A percentile compares a stretch with the other conserved stretches of the same genome.
phyloP scores from a whole-genome alignment of 768 basidiomycete genomes.

The Pleurotus tuber-regium region DNA sequence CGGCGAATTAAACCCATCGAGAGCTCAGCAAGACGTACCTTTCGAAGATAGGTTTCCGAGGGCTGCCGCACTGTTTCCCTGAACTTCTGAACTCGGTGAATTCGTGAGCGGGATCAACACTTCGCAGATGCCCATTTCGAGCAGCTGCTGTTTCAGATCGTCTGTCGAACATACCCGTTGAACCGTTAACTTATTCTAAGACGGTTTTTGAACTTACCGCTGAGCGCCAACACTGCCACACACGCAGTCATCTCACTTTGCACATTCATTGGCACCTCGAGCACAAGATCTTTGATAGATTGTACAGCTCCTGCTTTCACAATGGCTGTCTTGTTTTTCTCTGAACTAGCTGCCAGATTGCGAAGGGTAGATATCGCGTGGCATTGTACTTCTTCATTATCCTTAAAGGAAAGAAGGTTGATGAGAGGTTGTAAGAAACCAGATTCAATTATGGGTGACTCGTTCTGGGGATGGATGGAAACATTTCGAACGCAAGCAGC shows the following conservation, averaged over 20 bases:
- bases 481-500: constrained; percentile 99
- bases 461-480: constrained; percentile 97
- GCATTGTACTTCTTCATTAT: constrained; percentile 99
- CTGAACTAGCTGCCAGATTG: constrained; percentile 94
- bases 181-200: not conserved
- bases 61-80: constrained; percentile 97
- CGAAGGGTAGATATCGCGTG: constrained; percentile 97
- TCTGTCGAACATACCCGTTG: constrained; percentile 46
- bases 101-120: constrained; percentile 96
- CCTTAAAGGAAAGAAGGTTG: constrained; percentile 94
- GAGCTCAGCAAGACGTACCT: constrained; percentile 43
- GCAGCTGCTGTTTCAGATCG: constrained; percentile 91
- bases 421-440: constrained; percentile 96
- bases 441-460: constrained; percentile 98
- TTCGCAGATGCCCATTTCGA: constrained; percentile 98
- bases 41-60: constrained; percentile 97
- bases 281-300: constrained; percentile 93
- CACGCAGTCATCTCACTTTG: constrained; percentile 99
- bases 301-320: constrained; percentile 97
- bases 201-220: constrained; percentile 60
- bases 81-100: constrained; percentile 95
- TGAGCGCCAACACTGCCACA: constrained; percentile 92
- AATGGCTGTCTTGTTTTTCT: constrained; percentile 98
- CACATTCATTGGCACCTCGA: constrained; percentile 93
- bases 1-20: not conserved